Percentiles rank a stretch among this genome's conserved stretches.
phyloP scores from a whole-genome alignment of 2,329 filamentous ascomycete genomes.

The Ceratocystiopsis sp. region DNA sequence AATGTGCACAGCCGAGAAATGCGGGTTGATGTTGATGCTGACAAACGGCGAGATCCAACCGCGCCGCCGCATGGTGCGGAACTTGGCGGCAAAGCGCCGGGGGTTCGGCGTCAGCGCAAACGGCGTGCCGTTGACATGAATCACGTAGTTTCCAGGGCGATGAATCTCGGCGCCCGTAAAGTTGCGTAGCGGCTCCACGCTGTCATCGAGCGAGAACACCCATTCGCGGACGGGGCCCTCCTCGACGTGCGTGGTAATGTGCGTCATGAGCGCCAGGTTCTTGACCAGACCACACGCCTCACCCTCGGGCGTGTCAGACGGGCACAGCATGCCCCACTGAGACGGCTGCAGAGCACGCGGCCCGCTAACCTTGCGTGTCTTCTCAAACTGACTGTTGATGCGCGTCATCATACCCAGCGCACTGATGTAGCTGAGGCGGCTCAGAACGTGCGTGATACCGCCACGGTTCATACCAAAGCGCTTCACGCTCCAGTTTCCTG shows the following conservation, averaged over 20 bases:
- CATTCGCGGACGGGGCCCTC: slow-evolving; percentile 78
- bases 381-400: slow-evolving; percentile 97
- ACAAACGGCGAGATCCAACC: slow-evolving; percentile 93
- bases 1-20: slow-evolving; percentile 82
- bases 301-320: slow-evolving; percentile 94
- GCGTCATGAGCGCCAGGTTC: slow-evolving; percentile 96
- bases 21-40: slow-evolving; percentile 88
- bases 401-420: slow-evolving; percentile 99
- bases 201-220: slow-evolving; percentile 72
- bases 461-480: slow-evolving; percentile 98
- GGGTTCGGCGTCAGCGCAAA: slow-evolving; percentile 75
- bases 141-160: slow-evolving; percentile 64
- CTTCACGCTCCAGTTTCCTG: slow-evolving; percentile 94
- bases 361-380: slow-evolving; percentile 90
- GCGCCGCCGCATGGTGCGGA: slow-evolving; percentile 72
- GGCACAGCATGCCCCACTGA: slow-evolving; percentile 95
- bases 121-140: slow-evolving; percentile 91
- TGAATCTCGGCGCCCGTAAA: slow-evolving; percentile 73
- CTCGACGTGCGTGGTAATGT: slow-evolving; percentile 93
- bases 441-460: slow-evolving; percentile 90
- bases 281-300: slow-evolving; percentile 97
- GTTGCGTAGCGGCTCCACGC: slow-evolving; percentile 58
- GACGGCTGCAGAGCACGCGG: slow-evolving; percentile 92
- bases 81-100: slow-evolving; percentile 69
- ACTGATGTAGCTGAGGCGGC: slow-evolving; percentile 87